Evolutionary conservation across 2,329 filamentous ascomycete genomes (phyloP).

Genomic region (Aspergillus sp.): DNA sequence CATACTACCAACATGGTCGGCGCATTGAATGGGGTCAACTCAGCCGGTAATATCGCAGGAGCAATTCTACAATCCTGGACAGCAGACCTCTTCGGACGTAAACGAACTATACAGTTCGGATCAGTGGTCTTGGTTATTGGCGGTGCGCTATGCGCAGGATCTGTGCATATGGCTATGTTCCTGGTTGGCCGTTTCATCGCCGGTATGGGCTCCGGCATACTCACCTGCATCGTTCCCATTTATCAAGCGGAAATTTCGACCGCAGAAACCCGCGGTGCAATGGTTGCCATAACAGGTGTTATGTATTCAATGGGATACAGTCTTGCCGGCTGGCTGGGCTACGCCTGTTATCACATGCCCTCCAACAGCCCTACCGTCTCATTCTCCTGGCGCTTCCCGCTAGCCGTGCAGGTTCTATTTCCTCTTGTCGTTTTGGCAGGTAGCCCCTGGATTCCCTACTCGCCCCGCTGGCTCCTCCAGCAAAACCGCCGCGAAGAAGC

Average conservation of each 20-base stretch:
- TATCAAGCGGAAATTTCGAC: constrained; percentile 50
- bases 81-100: constrained; percentile 33
- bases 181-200: constrained; percentile 62
- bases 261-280: constrained; percentile 33
- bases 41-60: constrained; percentile 37
- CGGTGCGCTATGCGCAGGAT: constrained; percentile 33
- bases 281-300: constrained; percentile 36
- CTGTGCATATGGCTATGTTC: constrained; percentile 36
- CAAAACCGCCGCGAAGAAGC: constrained; percentile 38
- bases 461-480: constrained; percentile 40
- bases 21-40: constrained; percentile 42
- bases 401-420: constrained; percentile 39
- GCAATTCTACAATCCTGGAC: constrained; percentile 33
- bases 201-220: constrained; percentile 65
- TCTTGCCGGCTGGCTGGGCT: constrained; percentile 36
- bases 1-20: constrained; percentile 39
- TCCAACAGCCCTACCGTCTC: constrained; percentile 21
- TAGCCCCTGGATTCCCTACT: constrained; percentile 35
- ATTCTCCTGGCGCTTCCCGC: constrained; percentile 42
- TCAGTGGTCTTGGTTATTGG: constrained; percentile 33
- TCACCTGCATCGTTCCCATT: constrained; percentile 62
- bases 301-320: constrained; percentile 39
- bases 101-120: constrained; percentile 17
- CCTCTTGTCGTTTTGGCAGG: constrained; percentile 36
- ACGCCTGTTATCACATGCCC: constrained; percentile 34